phyloP scores from a whole-genome alignment of 345 rosid genomes.

The Noccaea bulbosa region DNA sequence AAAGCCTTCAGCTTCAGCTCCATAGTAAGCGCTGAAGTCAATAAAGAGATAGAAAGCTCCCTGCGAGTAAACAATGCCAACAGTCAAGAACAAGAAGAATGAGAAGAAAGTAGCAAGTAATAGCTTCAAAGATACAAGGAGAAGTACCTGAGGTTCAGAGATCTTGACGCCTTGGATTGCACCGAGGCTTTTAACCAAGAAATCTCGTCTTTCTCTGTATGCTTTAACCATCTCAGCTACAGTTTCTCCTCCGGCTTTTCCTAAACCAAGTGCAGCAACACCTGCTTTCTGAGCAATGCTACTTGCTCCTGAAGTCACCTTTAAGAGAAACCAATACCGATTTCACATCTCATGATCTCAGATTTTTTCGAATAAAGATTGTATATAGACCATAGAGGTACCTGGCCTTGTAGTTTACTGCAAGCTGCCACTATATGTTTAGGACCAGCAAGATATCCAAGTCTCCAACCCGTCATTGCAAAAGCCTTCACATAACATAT shows the following conservation, averaged over 20 bases:
- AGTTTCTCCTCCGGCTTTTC: constrained; percentile 94
- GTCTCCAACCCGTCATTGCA: constrained; percentile 99
- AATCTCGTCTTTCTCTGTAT: constrained; percentile 90
- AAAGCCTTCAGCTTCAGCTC: constrained; percentile 74
- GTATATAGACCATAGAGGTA: constrained; percentile 34
- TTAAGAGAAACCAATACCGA: constrained; percentile 10
- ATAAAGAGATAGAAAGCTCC: constrained; percentile 96
- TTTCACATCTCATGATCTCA: neutral
- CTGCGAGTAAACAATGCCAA: constrained; percentile 49
- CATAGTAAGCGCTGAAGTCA: constrained; percentile 84
- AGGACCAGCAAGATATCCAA: constrained; percentile 94
- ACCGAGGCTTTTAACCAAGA: constrained; percentile 74
- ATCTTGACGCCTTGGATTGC: constrained; percentile 80
- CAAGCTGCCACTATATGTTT: constrained; percentile 92
- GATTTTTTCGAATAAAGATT: neutral
- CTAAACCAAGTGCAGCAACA: constrained; percentile 87
- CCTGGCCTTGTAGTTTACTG: constrained; percentile 98
- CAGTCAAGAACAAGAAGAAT: constrained; percentile 6
- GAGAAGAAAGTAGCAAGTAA: constrained; percentile 11
- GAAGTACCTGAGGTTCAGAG: constrained; percentile 84
- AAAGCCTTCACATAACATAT: constrained; percentile 67
- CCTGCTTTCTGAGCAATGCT: constrained; percentile 91
- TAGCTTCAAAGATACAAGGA: neutral
- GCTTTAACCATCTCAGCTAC: constrained; percentile 86
- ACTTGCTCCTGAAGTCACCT: constrained; percentile 94